Evolutionary conservation across 768 basidiomycete species (phyloP).

Genomic region (Chalciporus piperatus): DNA sequence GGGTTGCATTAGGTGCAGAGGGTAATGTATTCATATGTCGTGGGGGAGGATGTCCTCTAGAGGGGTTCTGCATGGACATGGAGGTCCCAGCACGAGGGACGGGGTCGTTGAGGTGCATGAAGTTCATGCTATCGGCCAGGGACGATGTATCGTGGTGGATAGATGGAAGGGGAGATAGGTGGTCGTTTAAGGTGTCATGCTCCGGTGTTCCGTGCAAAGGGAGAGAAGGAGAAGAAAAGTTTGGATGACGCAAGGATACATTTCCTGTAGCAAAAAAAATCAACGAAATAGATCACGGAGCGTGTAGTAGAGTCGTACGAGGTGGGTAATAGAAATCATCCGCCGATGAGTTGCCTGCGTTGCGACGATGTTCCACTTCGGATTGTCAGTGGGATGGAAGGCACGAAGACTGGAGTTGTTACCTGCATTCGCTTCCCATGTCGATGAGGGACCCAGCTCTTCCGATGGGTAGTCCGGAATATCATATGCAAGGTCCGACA

Average conservation of each 20-base stretch:
- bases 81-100: conserved; percentile 56
- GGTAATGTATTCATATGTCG: conserved; percentile 45
- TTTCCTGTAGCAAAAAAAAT: conserved; percentile 15
- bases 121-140: conserved; percentile 49
- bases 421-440: conserved; percentile 4
- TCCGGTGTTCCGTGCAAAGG: conserved; percentile 37
- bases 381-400: conserved; percentile 3
- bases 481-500: conserved; percentile 33
- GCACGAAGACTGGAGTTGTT: not conserved
- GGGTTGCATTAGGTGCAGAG: conserved; percentile 21
- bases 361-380: conserved; percentile 7
- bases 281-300: conserved; percentile 3
- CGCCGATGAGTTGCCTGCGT: not conserved
- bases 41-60: conserved; percentile 33
- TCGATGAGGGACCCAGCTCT: conserved; percentile 5
- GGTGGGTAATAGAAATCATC: conserved; percentile 20
- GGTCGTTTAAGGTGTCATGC: conserved; percentile 27
- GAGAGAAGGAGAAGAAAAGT: conserved; percentile 48
- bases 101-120: conserved; percentile 52
- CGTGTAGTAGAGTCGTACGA: conserved; percentile 18
- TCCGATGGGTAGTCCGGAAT: conserved; percentile 16
- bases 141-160: conserved; percentile 41
- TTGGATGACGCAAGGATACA: conserved; percentile 42
- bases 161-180: conserved; percentile 31
- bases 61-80: conserved; percentile 45